Conservation (phyloP, 2,329 filamentous ascomycete genomes). For the Fusarium sp. region DNA sequence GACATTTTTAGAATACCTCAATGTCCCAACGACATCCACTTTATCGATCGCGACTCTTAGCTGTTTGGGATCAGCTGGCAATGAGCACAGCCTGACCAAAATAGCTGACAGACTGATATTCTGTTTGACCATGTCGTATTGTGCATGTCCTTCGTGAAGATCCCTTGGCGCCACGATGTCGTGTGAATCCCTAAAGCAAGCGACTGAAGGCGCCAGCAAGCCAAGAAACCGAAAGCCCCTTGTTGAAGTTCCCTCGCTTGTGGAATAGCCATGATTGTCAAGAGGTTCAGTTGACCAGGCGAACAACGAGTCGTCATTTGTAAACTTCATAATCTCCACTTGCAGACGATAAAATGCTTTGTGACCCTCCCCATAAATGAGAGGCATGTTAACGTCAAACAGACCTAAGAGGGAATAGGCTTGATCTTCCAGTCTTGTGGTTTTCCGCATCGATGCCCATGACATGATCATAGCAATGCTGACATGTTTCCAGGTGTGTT, state of each 20-base stretch:
- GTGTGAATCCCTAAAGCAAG: conserved; percentile 22
- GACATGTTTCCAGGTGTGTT: conserved; percentile 20
- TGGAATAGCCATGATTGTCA: conserved; percentile 1
- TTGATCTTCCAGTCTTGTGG: conserved; percentile 23
- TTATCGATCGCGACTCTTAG: neutral
- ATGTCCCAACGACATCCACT: conserved; percentile 18
- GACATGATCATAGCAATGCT: conserved; percentile 27
- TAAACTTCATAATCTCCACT: conserved; percentile 30
- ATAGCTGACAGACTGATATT: conserved; percentile 15
- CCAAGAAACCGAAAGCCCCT: conserved; percentile 12
- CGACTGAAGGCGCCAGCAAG: conserved; percentile 1
- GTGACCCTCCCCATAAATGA: conserved; percentile 21
- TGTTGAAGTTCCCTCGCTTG: neutral
- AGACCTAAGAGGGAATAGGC: conserved; percentile 24
- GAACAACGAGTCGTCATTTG: conserved; percentile 20
- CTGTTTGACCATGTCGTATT: conserved; percentile 19
- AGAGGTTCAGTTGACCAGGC: conserved; percentile 30
- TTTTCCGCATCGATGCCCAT: conserved; percentile 21
- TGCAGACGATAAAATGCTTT: conserved; percentile 26
- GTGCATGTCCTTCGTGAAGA: neutral
- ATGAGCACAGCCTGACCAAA: conserved; percentile 8
- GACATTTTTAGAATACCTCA: conserved; percentile 7
- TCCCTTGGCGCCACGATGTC: conserved; percentile 11
- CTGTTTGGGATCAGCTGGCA: conserved; percentile 8
- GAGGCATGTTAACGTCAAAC: conserved; percentile 28